Evolutionary conservation across 805 yeast genomes (phyloP), one percentile per base, ranked within the genome.

Genomic region (Nadsonia fulvescens): DNA sequence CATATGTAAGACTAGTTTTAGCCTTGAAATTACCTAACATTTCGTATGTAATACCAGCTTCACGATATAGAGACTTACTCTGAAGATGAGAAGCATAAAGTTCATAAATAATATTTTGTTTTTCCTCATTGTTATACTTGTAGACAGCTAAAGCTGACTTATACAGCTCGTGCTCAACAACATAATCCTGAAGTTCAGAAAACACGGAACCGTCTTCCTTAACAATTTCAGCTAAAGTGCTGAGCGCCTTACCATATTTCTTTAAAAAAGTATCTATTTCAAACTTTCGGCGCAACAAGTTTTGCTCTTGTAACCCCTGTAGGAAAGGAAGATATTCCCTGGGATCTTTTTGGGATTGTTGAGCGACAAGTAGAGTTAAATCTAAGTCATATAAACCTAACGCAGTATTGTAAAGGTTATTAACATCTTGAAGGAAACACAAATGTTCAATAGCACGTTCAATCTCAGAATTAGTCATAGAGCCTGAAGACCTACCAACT

Each of bases 291-390:
- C 93, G 66, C 29, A 69, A 48, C 5, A 66, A 71, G 1, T 65
- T 53, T 47, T 74, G 77, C 20, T 64, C 66, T 37, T 78, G 74
- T 28, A 89, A 56, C 24, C 70, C 62, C 42, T 81, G 93, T 37
- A 89, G 59, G 49, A 89, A 89, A 27, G 98, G 94, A 27, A 89
- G 54, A 39, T 89, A 89, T 49, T 89, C 99, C 42, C 83, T 81
- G 13, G 99, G 99, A 53, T 89, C 99, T 60, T 75, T 83, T 49
- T 86, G 96, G 1, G 95, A 82, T 43, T 82, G 89, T 46, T 91
- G 96, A 1, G 98, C 98, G 32, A 89, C 71, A 8, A 64, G 60
- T 31, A 89, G 59, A 0, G 96, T 67, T 40, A 86, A 55, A 30
- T 71, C 70, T 21, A 89, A 70, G 44, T 89, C 75, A 42, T 89